Percentiles rank a stretch among this genome's conserved stretches.
Conservation (phyloP, 352 stramenopile species). For the Thraustochytrium striatum region DNA sequence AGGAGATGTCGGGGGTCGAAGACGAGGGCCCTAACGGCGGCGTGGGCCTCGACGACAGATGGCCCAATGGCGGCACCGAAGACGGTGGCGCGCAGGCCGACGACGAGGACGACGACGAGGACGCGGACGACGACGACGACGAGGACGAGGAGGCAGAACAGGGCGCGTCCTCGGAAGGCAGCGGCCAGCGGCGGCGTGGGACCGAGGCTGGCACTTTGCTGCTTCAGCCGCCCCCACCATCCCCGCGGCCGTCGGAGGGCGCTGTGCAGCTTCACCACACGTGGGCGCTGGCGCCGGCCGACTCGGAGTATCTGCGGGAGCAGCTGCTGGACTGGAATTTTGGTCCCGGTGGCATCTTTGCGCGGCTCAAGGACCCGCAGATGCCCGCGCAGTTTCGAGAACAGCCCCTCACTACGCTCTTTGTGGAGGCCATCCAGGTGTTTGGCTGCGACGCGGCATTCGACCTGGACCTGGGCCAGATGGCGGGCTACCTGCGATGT, state of each 20-base stretch:
- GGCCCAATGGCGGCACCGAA: no score
- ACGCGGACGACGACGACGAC: neutral
- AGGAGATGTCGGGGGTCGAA: neutral
- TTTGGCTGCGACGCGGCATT: neutral
- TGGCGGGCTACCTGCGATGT: slow-evolving; percentile 4
- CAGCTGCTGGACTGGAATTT: slow-evolving; percentile 21
- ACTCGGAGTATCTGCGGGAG: neutral
- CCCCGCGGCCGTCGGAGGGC: neutral
- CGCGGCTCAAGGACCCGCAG: slow-evolving; percentile 11
- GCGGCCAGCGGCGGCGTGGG: neutral
- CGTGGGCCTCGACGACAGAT: no score
- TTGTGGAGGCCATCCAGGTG: neutral
- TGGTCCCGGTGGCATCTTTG: slow-evolving; percentile 29
- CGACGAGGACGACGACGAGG: neutral
- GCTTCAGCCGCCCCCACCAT: neutral
- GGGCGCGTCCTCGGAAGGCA: neutral
- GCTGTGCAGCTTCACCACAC: neutral
- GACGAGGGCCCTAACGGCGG: neutral
- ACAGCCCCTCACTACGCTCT: slow-evolving; percentile 32
- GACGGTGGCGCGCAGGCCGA: no score
- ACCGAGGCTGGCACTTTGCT: neutral
- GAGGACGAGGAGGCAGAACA: neutral
- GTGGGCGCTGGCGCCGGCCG: neutral
- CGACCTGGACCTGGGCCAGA: neutral
- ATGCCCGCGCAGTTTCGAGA: neutral